Conservation (phyloP, 1,284 basidiomycete genomes). For the Leccinum solheimii region DNA sequence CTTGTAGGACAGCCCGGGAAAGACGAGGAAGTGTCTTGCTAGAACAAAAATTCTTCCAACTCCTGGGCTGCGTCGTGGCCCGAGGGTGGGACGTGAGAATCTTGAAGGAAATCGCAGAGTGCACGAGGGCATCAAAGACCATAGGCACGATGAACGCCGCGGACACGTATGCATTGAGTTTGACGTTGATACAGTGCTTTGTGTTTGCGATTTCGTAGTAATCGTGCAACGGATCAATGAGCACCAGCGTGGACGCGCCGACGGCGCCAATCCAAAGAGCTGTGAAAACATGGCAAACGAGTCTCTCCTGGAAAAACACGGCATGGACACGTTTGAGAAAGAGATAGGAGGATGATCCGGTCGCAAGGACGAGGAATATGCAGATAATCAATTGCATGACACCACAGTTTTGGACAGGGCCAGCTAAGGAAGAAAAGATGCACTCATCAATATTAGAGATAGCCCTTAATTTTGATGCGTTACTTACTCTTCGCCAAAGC, state of each 20-base stretch:
- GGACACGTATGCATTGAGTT: conserved; percentile 17
- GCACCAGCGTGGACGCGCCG: conserved; percentile 19
- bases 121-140: conserved; percentile 32
- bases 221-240: conserved; percentile 17
- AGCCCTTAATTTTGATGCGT: not conserved
- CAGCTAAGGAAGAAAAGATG: conserved; percentile 13
- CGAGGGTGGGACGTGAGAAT: conserved; percentile 16
- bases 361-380: conserved; percentile 25
- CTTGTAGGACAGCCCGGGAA: conserved; percentile 28
- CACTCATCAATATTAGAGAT: not conserved
- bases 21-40: conserved; percentile 25
- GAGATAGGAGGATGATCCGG: conserved; percentile 30
- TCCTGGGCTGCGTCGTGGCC: not conserved
- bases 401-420: conserved; percentile 25
- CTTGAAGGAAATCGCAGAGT: conserved; percentile 28
- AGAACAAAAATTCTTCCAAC: conserved; percentile 13
- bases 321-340: conserved; percentile 37
- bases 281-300: conserved; percentile 23
- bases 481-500: conserved; percentile 24
- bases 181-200: conserved; percentile 21
- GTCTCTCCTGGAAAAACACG: conserved; percentile 20
- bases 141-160: conserved; percentile 25
- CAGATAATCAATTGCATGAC: conserved; percentile 14
- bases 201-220: conserved; percentile 27
- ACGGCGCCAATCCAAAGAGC: conserved; percentile 29